phyloP scores from a whole-genome alignment of 441 rosid genomes.

The Flueggea neowawraea region DNA sequence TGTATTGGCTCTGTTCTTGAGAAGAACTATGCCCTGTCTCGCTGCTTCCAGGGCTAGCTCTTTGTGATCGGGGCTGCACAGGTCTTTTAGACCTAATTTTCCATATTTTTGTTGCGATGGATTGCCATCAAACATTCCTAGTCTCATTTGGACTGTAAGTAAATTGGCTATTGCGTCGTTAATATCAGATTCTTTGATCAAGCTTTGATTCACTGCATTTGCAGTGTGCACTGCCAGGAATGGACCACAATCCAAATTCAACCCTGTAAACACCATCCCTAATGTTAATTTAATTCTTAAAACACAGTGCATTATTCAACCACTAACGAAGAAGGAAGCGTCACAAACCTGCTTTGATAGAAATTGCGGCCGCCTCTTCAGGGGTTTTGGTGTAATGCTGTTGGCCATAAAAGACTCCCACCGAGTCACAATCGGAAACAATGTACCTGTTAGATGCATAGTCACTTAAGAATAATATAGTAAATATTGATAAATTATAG shows the following conservation, averaged over 20 bases:
- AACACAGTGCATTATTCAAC: neutral
- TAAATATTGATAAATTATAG: neutral
- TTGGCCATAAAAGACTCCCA: neutral
- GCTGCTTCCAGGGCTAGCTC: conserved; percentile 92
- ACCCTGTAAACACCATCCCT: neutral
- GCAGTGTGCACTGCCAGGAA: neutral
- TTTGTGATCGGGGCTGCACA: conserved; percentile 70
- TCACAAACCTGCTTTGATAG: neutral
- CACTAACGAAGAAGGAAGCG: neutral
- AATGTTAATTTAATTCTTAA: neutral
- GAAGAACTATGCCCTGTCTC: conserved; percentile 85
- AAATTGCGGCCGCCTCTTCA: neutral
- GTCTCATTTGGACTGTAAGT: neutral
- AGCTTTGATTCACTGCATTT: neutral
- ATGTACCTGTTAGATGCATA: neutral
- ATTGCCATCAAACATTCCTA: conserved; percentile 5
- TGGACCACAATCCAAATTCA: conserved; percentile 3
- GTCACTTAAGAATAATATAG: neutral
- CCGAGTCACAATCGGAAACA: neutral
- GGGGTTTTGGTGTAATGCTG: neutral
- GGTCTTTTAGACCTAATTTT: conserved; percentile 58
- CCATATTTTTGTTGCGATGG: conserved; percentile 28
- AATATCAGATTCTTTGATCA: neutral
- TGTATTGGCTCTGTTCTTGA: conserved; percentile 52
- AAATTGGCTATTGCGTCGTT: neutral